Conservation (phyloP, 2,329 filamentous ascomycete species). For the Aotearoamyces nothofagi region DNA sequence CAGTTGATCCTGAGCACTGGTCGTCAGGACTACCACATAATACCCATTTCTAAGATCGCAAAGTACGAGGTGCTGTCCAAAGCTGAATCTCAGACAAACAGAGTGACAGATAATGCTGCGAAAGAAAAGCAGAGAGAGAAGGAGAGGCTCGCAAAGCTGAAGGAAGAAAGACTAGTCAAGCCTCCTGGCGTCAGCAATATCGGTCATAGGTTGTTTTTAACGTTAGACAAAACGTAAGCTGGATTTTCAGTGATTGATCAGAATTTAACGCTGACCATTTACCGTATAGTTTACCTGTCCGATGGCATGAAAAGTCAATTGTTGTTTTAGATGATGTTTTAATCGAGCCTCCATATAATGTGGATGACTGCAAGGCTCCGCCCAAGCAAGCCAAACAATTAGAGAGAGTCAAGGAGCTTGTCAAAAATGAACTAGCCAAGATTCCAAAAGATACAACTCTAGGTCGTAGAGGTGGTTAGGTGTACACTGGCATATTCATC, state of each 20-base stretch:
- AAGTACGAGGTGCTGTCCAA: background rate
- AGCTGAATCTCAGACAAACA: background rate
- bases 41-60: slow-evolving; percentile 39
- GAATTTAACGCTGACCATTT: background rate
- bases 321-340: slow-evolving; percentile 7
- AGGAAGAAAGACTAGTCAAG: background rate
- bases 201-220: slow-evolving; percentile 2
- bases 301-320: slow-evolving; percentile 6
- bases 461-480: slow-evolving; percentile 1
- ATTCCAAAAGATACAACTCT: slow-evolving; percentile 1
- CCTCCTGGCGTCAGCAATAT: slow-evolving; percentile 1
- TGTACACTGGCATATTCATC: no score
- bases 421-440: slow-evolving; percentile 2
- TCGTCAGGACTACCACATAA: slow-evolving; percentile 32
- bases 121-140: slow-evolving; percentile 1
- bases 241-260: background rate
- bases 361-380: slow-evolving; percentile 6
- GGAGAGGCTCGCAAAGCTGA: background rate
- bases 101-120: background rate
- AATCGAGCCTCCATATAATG: slow-evolving; percentile 6
- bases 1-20: slow-evolving; percentile 18
- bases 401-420: slow-evolving; percentile 5
- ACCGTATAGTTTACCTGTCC: slow-evolving; percentile 4
- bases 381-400: slow-evolving; percentile 3
- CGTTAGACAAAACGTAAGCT: slow-evolving; percentile 1